Evolutionary conservation across 306 rosid genomes (phyloP).

Genomic region (Pachyrhizus erosus): DNA sequence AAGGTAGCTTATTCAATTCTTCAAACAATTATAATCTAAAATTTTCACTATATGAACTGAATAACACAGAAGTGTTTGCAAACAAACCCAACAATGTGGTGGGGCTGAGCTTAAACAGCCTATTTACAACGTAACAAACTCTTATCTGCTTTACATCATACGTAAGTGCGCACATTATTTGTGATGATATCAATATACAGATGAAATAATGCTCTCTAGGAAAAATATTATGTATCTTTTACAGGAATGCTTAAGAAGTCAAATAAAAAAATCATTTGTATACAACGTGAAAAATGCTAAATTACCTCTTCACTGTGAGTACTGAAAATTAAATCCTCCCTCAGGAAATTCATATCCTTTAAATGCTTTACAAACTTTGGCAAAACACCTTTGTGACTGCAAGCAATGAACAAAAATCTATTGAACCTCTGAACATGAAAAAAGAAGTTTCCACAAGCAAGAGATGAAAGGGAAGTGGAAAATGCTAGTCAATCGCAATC

Average conservation of each 20-base stretch:
- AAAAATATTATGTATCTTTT: not conserved
- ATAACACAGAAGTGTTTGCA: not conserved
- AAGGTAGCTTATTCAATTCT: not conserved
- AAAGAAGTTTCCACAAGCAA: constrained; percentile 36
- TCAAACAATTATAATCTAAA: not conserved
- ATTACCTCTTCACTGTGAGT: constrained; percentile 90
- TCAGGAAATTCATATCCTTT: constrained; percentile 80
- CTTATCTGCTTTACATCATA: not conserved
- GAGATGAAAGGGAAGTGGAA: not conserved
- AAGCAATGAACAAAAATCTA: constrained; percentile 45
- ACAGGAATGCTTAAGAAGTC: constrained; percentile 15
- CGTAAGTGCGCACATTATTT: not conserved
- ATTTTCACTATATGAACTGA: not conserved
- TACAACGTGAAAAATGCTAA: constrained; percentile 36
- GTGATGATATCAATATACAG: not conserved
- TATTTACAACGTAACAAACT: constrained; percentile 19
- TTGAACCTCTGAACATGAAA: constrained; percentile 25
- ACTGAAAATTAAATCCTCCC: constrained; percentile 91
- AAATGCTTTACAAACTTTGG: constrained; percentile 69
- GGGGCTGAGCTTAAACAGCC: not conserved
- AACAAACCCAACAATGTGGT: not conserved
- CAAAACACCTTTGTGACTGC: constrained; percentile 90
- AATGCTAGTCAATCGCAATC: constrained; percentile 22
- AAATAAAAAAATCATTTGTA: constrained; percentile 21
- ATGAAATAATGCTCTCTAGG: not conserved